These are phyloP conservation scores for Penicillium pancosmium DNA, from an alignment of 495 filamentous ascomycete species.

Conservation along the genomic window DNA sequence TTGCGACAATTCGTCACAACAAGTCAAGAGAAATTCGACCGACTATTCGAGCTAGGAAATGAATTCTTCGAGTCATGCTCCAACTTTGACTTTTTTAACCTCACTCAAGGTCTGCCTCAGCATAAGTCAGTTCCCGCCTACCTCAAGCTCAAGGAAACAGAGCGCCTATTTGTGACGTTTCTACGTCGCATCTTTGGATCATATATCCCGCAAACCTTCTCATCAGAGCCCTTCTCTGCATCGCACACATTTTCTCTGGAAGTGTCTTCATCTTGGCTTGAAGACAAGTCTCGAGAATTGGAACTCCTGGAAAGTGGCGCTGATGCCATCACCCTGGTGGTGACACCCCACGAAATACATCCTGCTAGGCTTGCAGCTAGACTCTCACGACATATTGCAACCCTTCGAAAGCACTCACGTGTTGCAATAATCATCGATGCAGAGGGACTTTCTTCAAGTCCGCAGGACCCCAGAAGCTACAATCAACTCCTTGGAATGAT, in stretches of 20 bases:
- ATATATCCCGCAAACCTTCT: conserved; percentile 9
- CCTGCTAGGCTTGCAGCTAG: not conserved
- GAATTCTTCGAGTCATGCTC: conserved; percentile 57
- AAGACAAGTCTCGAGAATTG: conserved; percentile 50
- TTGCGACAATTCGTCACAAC: conserved; percentile 30
- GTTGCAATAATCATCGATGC: conserved; percentile 28
- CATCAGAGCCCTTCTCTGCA: conserved; percentile 17
- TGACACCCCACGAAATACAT: conserved; percentile 35
- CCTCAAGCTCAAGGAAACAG: conserved; percentile 45
- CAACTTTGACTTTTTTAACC: conserved; percentile 73
- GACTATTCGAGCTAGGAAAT: conserved; percentile 48
- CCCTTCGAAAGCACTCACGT: conserved; percentile 21
- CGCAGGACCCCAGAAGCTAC: not conserved
- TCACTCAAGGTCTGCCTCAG: conserved; percentile 28
- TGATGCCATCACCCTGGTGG: conserved; percentile 63
- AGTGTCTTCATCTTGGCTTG: conserved; percentile 54
- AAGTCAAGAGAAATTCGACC: conserved; percentile 50
- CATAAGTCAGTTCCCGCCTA: conserved; percentile 9
- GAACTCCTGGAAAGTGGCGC: conserved; percentile 60
- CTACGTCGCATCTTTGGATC: conserved; percentile 34
- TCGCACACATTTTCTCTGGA: conserved; percentile 59
- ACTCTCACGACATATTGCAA: conserved; percentile 21
- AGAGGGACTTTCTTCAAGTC: conserved; percentile 1
- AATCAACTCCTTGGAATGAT: conserved; percentile 12
- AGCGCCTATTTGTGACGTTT: conserved; percentile 31